A percentile compares a stretch with the other conserved stretches of the same genome.
Evolutionary conservation across 148 eudicot species (phyloP).

Genomic region (Dysphania ambrosioides): DNA sequence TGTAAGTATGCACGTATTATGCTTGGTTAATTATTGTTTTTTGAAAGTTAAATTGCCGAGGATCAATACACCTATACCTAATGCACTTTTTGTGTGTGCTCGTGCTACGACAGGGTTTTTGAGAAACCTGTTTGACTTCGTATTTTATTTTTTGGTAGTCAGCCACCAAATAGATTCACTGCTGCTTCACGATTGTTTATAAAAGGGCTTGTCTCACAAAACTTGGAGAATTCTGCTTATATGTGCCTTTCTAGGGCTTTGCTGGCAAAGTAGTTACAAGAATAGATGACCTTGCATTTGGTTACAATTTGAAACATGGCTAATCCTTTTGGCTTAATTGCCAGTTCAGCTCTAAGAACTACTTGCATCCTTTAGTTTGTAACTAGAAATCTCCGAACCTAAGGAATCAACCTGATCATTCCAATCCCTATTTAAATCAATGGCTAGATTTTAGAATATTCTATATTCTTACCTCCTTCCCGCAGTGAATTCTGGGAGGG

Average conservation of each 20-base stretch:
- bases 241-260: neutral
- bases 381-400: neutral
- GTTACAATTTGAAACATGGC: neutral
- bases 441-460: too few relatives aligned
- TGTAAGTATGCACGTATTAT: too few relatives aligned
- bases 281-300: neutral
- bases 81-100: neutral
- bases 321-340: neutral
- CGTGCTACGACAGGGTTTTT: neutral
- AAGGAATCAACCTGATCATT: too few relatives aligned
- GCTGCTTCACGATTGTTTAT: neutral
- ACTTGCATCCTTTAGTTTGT: neutral
- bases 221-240: neutral
- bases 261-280: too few relatives aligned
- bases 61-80: neutral
- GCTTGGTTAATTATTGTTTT: neutral
- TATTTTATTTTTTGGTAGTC: too few relatives aligned
- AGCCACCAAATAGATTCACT: neutral
- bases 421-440: too few relatives aligned
- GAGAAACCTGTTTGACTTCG: too few relatives aligned
- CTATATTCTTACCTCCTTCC: neutral
- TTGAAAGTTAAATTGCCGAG: neutral
- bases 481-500: neutral
- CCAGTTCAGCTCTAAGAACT: neutral
- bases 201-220: neutral